Evolutionary conservation across 129 eudicot genomes (phyloP), one percentile per base, ranked within the genome.

Genomic region (Apium graveolens): DNA sequence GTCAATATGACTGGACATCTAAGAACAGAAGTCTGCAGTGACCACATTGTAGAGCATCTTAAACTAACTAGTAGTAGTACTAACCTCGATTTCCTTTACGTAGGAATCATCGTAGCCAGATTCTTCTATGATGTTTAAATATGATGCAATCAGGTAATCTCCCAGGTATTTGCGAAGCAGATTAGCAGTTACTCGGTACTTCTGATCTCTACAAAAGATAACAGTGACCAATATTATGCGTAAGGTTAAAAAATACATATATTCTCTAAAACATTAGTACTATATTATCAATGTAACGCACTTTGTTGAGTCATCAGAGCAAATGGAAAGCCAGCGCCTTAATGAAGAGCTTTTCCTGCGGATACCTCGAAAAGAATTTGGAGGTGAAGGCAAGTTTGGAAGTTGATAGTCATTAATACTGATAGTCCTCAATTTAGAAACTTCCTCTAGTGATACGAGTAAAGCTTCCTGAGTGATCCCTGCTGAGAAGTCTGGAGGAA

Each of bases 161-260:
- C 99, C 99, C 37, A 96, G 95, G 88, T 92, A 96, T 88, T 92
- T 90, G 80, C 99, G 92, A 44, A 92, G 90, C 79, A 88, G 86
- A 87, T 92, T 89, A 63, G 80, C 83, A 31, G 90, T 80, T 55
- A 78, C 76, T 79, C 90, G 79, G 79, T 90, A 96, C 70, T 73
- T 96, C 75, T 97, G 97, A 81, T 89, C 91, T 82, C 99, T 92
- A 77, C 76, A 53, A 35, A 83, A 38, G 31, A 87, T 74, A 77
- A 78, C 66, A 65, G 45, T 18, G 55, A 43, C 62, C 48, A 63
- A 69, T 10, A 62, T 65, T 66, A 72, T 43, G 37, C 38, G n/a
- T 55, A 34, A 55, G 46, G 48, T 68, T 13, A 31, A 75, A 75
- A 66, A 46, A 39, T 34, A 7, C 31, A 75, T 26, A 76, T 24